Conservation (phyloP, 1,284 basidiomycete genomes). For the Tilletia horrida region DNA sequence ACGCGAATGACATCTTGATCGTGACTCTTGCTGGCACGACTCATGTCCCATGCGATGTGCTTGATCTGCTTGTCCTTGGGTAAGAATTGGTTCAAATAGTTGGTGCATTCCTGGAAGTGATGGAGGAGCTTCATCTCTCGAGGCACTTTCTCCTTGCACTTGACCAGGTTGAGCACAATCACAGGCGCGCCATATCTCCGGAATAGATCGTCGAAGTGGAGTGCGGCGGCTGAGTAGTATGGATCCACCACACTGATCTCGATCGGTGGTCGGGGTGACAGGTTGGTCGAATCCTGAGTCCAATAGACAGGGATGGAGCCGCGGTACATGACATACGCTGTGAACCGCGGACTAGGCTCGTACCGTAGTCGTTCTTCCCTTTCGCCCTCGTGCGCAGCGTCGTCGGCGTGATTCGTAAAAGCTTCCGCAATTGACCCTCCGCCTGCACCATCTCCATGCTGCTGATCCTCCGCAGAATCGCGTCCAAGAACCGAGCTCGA, state of each 20-base stretch:
- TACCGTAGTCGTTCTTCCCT: conserved; percentile 53
- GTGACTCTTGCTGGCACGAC: conserved; percentile 64
- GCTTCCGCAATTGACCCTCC: conserved; percentile 22
- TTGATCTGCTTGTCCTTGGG: conserved; percentile 80
- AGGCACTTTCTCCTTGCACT: conserved; percentile 64
- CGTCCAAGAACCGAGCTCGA: not conserved
- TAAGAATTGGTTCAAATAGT: conserved; percentile 92
- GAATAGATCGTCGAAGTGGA: conserved; percentile 90
- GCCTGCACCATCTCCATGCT: conserved; percentile 13
- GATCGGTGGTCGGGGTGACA: conserved; percentile 88
- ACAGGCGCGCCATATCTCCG: conserved; percentile 84
- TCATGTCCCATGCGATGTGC: conserved; percentile 92
- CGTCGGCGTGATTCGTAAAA: conserved; percentile 23
- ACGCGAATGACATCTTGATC: conserved; percentile 94
- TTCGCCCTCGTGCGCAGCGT: conserved; percentile 23
- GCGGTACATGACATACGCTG: conserved; percentile 92
- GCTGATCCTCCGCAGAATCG: not conserved
- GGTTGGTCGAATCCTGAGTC: conserved; percentile 87
- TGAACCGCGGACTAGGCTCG: conserved; percentile 67
- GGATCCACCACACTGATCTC: conserved; percentile 87
- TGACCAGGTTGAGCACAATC: conserved; percentile 90
- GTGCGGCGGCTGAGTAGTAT: conserved; percentile 86
- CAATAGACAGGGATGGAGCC: conserved; percentile 94
- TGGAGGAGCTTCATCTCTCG: conserved; percentile 88
- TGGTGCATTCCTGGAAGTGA: conserved; percentile 87